Conservation (phyloP, 768 basidiomycete genomes). For the Sarcomyxa edulis region DNA sequence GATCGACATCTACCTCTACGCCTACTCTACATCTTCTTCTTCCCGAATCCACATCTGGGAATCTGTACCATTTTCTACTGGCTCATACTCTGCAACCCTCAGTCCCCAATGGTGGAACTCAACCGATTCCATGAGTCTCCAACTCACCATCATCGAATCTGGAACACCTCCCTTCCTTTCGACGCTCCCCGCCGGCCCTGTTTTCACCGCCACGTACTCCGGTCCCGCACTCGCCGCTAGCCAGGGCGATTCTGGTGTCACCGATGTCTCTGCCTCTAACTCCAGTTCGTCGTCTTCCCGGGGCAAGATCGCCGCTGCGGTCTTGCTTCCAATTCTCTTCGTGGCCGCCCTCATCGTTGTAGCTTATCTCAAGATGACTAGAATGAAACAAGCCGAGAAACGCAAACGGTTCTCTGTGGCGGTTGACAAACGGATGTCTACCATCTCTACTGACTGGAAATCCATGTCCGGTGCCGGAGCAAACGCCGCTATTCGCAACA, state of each 20-base stretch:
- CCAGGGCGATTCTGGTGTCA: conserved; percentile 25
- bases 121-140: conserved; percentile 40
- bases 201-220: conserved; percentile 62
- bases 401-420: conserved; percentile 57
- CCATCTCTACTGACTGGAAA: conserved; percentile 76
- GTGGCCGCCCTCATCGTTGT: conserved; percentile 39
- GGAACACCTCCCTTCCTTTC: conserved; percentile 46
- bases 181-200: conserved; percentile 57
- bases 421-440: conserved; percentile 81
- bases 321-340: conserved; percentile 64
- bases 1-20: conserved; percentile 71
- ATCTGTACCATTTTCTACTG: conserved; percentile 40
- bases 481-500: conserved; percentile 65
- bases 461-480: conserved; percentile 66
- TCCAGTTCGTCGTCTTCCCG: conserved; percentile 28
- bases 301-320: conserved; percentile 62
- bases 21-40: conserved; percentile 30
- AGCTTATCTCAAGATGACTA: conserved; percentile 49
- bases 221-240: conserved; percentile 33
- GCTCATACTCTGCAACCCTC: conserved; percentile 44
- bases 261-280: conserved; percentile 33
- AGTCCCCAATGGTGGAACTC: conserved; percentile 71
- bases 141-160: conserved; percentile 52
- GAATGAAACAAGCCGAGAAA: conserved; percentile 44
- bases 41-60: conserved; percentile 55